A percentile compares a stretch with the other conserved stretches of the same genome.
phyloP scores from a whole-genome alignment of 2,329 filamentous ascomycete species.

The Alternaria triticina region DNA sequence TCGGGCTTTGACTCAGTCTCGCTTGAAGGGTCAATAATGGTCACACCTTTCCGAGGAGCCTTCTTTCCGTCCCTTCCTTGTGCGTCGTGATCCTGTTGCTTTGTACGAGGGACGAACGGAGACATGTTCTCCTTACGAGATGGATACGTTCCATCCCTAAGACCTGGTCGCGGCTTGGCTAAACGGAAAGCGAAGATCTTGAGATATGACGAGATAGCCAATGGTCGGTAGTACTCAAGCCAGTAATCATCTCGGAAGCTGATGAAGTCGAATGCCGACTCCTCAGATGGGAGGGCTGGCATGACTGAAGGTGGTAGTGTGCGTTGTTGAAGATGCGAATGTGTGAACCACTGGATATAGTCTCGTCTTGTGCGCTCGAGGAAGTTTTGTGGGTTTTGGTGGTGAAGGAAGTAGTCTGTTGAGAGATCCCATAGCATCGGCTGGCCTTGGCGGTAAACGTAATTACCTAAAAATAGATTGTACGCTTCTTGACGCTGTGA shows the following conservation, averaged over 20 bases:
- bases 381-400: conserved; percentile 80
- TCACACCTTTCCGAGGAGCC: conserved; percentile 70
- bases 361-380: conserved; percentile 66
- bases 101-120: conserved; percentile 78
- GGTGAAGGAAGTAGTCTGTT: conserved; percentile 96
- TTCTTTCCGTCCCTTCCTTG: conserved; percentile 69
- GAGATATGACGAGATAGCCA: conserved; percentile 83
- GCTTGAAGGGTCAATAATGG: conserved; percentile 67
- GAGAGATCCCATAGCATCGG: conserved; percentile 97
- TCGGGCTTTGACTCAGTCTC: conserved; percentile 38
- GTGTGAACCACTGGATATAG: conserved; percentile 91
- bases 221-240: conserved; percentile 93
- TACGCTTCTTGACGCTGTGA: conserved; percentile 98
- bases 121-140: conserved; percentile 82
- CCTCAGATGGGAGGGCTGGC: conserved; percentile 44
- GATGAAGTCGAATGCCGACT: conserved; percentile 46
- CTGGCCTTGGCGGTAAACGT: conserved; percentile 83
- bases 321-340: conserved; percentile 70
- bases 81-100: conserved; percentile 51
- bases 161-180: conserved; percentile 79
- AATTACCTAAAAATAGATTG: conserved; percentile 96
- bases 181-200: conserved; percentile 94
- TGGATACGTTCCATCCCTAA: conserved; percentile 74
- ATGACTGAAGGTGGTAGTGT: conserved; percentile 60
- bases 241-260: conserved; percentile 89